Percentiles rank a stretch among this genome's conserved stretches.
These are phyloP conservation scores for Chaetomiaceae sp. DNA, from an alignment of 2,329 filamentous ascomycete genomes.

Conservation along the genomic window DNA sequence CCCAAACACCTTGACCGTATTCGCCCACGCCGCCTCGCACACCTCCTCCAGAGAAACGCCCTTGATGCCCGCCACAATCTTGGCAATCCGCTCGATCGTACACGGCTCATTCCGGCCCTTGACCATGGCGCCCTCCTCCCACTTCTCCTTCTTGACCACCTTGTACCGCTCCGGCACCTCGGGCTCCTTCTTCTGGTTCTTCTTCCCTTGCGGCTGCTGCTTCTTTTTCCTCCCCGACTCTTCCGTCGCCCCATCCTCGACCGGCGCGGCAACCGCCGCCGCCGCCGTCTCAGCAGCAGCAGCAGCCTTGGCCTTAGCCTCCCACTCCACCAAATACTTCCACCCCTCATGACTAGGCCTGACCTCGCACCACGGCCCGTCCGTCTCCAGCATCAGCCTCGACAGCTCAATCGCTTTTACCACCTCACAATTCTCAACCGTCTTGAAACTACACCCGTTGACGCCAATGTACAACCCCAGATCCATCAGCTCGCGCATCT, in stretches of 20 bases:
- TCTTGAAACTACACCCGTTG: slow-evolving; percentile 96
- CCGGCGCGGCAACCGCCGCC: not conserved
- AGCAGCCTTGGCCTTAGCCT: slow-evolving; percentile 18
- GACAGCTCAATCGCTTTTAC: slow-evolving; percentile 75
- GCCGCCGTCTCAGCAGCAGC: slow-evolving; percentile 1
- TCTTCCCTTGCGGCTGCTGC: slow-evolving; percentile 35
- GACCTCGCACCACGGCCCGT: slow-evolving; percentile 97
- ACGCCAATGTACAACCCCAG: slow-evolving; percentile 88
- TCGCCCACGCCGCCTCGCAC: slow-evolving; percentile 78
- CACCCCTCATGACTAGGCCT: slow-evolving; percentile 81
- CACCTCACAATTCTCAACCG: slow-evolving; percentile 80
- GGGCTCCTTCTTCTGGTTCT: slow-evolving; percentile 56
- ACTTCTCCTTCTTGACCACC: slow-evolving; percentile 93
- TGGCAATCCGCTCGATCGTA: slow-evolving; percentile 80
- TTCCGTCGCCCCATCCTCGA: slow-evolving; percentile 6
- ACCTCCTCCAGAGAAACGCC: slow-evolving; percentile 74
- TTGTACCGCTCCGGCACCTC: slow-evolving; percentile 71
- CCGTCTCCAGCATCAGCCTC: slow-evolving; percentile 87
- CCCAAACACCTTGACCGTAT: slow-evolving; percentile 76
- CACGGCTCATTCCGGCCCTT: slow-evolving; percentile 95
- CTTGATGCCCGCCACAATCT: slow-evolving; percentile 83
- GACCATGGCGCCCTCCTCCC: slow-evolving; percentile 79
- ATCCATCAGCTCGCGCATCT: slow-evolving; percentile 75
- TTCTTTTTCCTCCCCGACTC: not conserved
- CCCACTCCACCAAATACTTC: slow-evolving; percentile 55